These are phyloP conservation scores for Tricholoma hemisulphureum DNA, from an alignment of 768 basidiomycete genomes.

Conservation along the genomic window DNA sequence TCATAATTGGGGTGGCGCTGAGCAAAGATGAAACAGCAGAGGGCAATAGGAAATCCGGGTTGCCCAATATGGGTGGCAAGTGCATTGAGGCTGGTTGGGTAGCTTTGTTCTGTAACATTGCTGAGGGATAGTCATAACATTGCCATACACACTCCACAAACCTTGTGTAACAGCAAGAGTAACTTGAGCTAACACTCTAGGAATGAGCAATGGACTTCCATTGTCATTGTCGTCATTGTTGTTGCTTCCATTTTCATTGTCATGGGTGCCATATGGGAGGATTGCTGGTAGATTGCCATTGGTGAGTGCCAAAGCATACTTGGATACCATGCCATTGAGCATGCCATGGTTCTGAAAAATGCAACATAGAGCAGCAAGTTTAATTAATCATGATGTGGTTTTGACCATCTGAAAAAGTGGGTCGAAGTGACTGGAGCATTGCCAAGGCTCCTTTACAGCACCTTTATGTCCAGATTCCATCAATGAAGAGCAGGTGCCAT, in stretches of 20 bases:
- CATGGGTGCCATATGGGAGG: neutral
- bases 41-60: neutral
- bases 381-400: neutral
- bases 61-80: neutral
- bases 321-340: neutral
- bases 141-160: neutral
- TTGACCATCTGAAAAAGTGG: neutral
- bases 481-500: neutral
- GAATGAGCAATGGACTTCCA: neutral
- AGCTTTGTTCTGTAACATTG: neutral
- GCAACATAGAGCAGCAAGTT: neutral
- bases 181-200: neutral
- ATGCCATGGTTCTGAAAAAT: neutral
- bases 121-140: neutral
- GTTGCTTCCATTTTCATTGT: neutral
- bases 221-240: neutral
- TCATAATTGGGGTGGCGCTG: neutral
- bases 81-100: neutral
- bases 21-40: neutral
- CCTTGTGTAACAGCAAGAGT: neutral
- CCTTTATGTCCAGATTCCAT: neutral
- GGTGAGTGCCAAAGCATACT: neutral
- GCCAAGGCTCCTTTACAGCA: neutral
- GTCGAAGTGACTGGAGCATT: neutral
- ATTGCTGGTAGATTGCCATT: too few relatives aligned